phyloP scores from a whole-genome alignment of 352 stramenopile genomes.

The Pythium apleroticum region DNA sequence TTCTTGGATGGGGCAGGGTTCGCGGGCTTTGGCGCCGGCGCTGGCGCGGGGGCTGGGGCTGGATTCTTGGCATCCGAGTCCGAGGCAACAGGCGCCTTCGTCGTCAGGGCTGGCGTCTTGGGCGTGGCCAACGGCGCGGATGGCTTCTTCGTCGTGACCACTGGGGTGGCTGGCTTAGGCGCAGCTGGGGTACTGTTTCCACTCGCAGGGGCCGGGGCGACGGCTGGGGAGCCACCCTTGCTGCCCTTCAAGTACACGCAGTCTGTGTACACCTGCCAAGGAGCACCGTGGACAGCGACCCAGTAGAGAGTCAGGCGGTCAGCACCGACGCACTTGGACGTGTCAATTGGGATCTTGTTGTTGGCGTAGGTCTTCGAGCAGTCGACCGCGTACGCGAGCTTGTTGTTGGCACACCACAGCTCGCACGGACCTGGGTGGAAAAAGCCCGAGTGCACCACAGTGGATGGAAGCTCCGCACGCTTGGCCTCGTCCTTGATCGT shows the following conservation, averaged over 20 bases:
- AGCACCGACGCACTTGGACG: slow-evolving; percentile 38
- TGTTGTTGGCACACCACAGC: slow-evolving; percentile 56
- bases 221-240: slow-evolving; percentile 17
- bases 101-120: neutral
- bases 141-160: slow-evolving; percentile 4
- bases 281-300: slow-evolving; percentile 46
- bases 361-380: slow-evolving; percentile 43
- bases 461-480: slow-evolving; percentile 34
- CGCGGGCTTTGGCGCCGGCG: neutral
- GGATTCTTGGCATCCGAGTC: neutral
- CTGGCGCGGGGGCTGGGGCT: neutral
- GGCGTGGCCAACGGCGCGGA: neutral
- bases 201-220: slow-evolving; percentile 1
- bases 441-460: slow-evolving; percentile 53
- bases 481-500: slow-evolving; percentile 42
- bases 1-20: neutral
- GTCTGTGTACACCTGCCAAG: slow-evolving; percentile 68
- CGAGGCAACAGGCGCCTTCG: slow-evolving; percentile 1
- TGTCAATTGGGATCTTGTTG: slow-evolving; percentile 43
- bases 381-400: slow-evolving; percentile 46
- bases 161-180: neutral
- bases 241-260: slow-evolving; percentile 48
- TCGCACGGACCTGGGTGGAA: slow-evolving; percentile 60
- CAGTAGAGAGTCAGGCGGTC: slow-evolving; percentile 60
- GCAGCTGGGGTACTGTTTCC: neutral